Conservation (phyloP, 805 yeast species). For the Suhomyces kilbournensis region DNA sequence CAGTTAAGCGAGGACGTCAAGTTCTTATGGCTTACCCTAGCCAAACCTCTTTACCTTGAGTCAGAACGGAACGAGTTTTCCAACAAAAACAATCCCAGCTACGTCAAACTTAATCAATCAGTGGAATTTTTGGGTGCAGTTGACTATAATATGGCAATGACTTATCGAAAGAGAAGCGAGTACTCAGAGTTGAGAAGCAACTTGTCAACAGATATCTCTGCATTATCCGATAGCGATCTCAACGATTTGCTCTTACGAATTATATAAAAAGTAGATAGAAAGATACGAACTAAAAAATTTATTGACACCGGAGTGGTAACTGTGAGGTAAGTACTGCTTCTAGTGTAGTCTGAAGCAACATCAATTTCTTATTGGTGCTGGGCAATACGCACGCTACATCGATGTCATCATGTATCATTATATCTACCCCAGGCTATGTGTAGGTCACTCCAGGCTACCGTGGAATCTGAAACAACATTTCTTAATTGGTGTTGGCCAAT, state of each 20-base stretch:
- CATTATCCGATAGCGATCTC: constrained; percentile 21
- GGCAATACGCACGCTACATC: no score
- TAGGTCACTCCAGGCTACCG: neutral
- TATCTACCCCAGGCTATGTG: neutral
- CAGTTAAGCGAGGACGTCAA: constrained; percentile 33
- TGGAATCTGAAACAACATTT: neutral
- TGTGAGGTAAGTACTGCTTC: no score
- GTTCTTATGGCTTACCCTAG: constrained; percentile 16
- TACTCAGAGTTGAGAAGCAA: constrained; percentile 17
- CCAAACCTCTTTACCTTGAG: constrained; percentile 17
- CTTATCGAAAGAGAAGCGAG: constrained; percentile 12
- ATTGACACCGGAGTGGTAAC: no score
- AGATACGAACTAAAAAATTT: no score
- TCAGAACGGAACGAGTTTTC: constrained; percentile 10
- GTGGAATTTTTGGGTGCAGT: constrained; percentile 26
- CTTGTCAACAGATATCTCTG: constrained; percentile 17
- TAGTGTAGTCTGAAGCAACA: no score
- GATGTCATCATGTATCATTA: no score
- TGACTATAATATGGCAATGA: constrained; percentile 20
- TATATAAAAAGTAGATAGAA: constrained; percentile 7
- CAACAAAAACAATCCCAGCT: constrained; percentile 22
- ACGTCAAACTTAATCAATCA: constrained; percentile 26
- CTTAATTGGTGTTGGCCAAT: neutral
- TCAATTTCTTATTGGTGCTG: no score
- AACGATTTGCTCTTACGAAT: constrained; percentile 27